Evolutionary conservation across 2,329 filamentous ascomycete genomes (phyloP).

Genomic region (Xylogone sp.): DNA sequence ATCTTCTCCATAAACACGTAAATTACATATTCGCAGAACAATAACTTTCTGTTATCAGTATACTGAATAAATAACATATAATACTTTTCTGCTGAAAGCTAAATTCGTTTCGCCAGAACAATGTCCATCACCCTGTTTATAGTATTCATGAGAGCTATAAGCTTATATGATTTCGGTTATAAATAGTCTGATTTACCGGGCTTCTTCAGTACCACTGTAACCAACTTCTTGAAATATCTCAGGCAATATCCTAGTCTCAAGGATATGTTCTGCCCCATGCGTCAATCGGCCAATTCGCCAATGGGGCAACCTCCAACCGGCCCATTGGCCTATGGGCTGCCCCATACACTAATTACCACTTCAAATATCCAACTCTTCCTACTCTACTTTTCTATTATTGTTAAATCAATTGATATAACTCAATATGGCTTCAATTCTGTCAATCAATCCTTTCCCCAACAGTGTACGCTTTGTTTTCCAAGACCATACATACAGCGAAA

Average conservation of each 20-base stretch:
- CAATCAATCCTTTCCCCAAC: background rate
- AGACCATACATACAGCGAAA: background rate
- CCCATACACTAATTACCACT: too few species aligned
- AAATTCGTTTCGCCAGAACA: slow-evolving; percentile 7
- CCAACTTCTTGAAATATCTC: background rate
- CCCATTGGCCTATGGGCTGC: too few species aligned
- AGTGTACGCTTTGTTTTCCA: background rate
- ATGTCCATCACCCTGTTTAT: slow-evolving; percentile 6
- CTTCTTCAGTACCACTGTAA: slow-evolving; percentile 8
- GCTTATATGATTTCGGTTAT: slow-evolving; percentile 6
- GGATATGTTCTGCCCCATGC: too few species aligned
- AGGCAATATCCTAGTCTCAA: slow-evolving; percentile 1
- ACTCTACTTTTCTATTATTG: too few species aligned
- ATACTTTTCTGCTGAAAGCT: slow-evolving; percentile 2
- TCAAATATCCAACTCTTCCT: too few species aligned
- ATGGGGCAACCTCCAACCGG: too few species aligned
- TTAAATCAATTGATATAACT: background rate
- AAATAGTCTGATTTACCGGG: slow-evolving; percentile 11
- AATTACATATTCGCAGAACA: slow-evolving; percentile 23
- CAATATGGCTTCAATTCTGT: background rate
- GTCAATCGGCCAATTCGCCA: too few species aligned
- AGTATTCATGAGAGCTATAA: slow-evolving; percentile 10
- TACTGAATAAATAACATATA: slow-evolving; percentile 5
- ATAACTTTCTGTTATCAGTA: slow-evolving; percentile 10
- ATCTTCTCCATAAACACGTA: slow-evolving; percentile 23